Evolutionary conservation across 441 rosid genomes (phyloP), one percentile per base, ranked within the genome.

Genomic region (Lepidium campestre): DNA sequence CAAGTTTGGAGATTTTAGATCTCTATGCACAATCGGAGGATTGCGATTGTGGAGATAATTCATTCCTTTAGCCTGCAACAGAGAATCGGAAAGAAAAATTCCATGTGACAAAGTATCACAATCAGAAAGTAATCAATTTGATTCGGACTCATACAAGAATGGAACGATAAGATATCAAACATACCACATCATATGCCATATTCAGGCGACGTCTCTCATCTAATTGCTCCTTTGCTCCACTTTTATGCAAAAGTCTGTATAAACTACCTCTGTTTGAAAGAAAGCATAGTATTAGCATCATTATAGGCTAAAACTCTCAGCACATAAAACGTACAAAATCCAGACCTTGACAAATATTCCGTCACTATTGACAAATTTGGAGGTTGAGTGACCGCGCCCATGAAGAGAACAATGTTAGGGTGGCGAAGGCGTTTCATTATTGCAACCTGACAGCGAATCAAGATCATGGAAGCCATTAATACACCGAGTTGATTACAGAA

Each of bases 131-230:
- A 18, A 68, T 14, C 65, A 53, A 56, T 14, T 55, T 25, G 32
- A 55, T 54, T 39, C 4, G 6, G 18, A 54, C 25, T 61, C 14
- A 62, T 46, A 25, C 57, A 52, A 20, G 23, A 47, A n/a, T 37
- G 45, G 53, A 36, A 39, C 11, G 12, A 46, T 64, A 39, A 10
- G 48, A 27, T 13, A 44, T 19, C 35, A 78, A 69, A 61, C 83
- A 78, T 75, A 92, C 99, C 89, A 95, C 99, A 84, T 95, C 99
- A 70, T 83, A 90, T 8, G 99, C 99, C 99, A 95, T 95, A 75
- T 79, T 88, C 80, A 85, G 79, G 47, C 96, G 82, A 15, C 99
- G 93, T 65, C 93, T 85, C 81, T 86, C 96, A 79, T 92, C 99
- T 85, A 90, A 76, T 40, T 67, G 82, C 73, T 92, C 99, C 69